Percentiles rank a stretch among this genome's conserved stretches.
Evolutionary conservation across 805 yeast species (phyloP).

Genomic region (Yamadazyma akitaensis): DNA sequence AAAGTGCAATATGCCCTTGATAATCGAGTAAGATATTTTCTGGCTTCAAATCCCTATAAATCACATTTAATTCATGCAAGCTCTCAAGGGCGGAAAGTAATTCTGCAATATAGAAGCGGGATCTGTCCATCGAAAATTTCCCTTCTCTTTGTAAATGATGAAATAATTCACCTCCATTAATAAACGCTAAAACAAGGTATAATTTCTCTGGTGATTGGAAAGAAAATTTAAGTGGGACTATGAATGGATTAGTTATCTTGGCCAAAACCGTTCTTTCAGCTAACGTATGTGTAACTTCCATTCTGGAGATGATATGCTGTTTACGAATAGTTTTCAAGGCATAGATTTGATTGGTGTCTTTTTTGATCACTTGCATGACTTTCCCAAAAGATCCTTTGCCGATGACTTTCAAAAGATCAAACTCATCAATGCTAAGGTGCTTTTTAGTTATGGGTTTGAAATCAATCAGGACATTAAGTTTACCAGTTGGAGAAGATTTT

Average conservation of each 20-base stretch:
- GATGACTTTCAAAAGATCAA: slow-evolving; percentile 88
- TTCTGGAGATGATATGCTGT: slow-evolving; percentile 88
- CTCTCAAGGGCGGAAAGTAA: slow-evolving; percentile 89
- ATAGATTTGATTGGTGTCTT: slow-evolving; percentile 90
- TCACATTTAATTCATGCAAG: slow-evolving; percentile 85
- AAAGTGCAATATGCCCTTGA: slow-evolving; percentile 95
- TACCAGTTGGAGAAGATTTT: slow-evolving; percentile 30
- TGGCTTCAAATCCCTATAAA: slow-evolving; percentile 93
- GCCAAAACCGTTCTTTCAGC: slow-evolving; percentile 96
- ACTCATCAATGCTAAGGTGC: slow-evolving; percentile 82
- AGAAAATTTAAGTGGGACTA: slow-evolving; percentile 92
- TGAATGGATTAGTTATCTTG: slow-evolving; percentile 88
- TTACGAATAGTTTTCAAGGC: slow-evolving; percentile 93
- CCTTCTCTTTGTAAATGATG: slow-evolving; percentile 92
- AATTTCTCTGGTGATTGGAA: slow-evolving; percentile 97
- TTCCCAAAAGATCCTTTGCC: slow-evolving; percentile 99
- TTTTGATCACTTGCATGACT: slow-evolving; percentile 97
- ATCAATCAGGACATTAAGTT: slow-evolving; percentile 61
- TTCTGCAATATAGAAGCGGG: slow-evolving; percentile 94
- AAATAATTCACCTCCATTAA: slow-evolving; percentile 95
- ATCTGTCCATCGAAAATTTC: slow-evolving; percentile 79
- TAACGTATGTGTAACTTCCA: slow-evolving; percentile 93
- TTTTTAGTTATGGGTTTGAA: slow-evolving; percentile 63
- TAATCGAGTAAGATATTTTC: slow-evolving; percentile 92
- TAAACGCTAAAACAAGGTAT: slow-evolving; percentile 85